Base-by-base conservation (phyloP, 176 grass and related monocot genomes). In the Oryza nivara region DNA sequence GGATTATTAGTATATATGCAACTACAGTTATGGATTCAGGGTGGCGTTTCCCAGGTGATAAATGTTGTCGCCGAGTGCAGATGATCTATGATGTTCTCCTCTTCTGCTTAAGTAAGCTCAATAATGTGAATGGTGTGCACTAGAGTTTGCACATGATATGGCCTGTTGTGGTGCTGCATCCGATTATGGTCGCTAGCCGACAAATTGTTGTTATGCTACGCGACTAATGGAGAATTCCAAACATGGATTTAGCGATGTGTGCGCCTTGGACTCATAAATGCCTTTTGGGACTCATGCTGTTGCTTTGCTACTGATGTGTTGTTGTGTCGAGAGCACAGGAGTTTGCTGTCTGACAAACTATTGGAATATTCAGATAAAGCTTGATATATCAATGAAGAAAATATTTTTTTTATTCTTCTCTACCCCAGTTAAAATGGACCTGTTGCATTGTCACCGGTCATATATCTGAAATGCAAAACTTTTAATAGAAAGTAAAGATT, bases 371-470 rank as follows among this genome's bases (percentile, higher is more conserved):
- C 54, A 82, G 58, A 20, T 46, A 82, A 10, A 75, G 26, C 17
- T 36, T 11, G 22, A 45, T 1, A 40, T 32, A 17, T 20, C 28
- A 51, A 52, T 9, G 41, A 52, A 45, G 7, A 66, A 41, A 64
- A 2, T n/a, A 52, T 43, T 36, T 51, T 68, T 70, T 70, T 19
- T 67, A 61, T 66, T 73, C 19, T 72, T 47, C 4, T 25, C 22
- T 28, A 77, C 44, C 43, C 47, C 12, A 72, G 43, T 80, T 68
- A 41, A 85, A 70, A 35, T 73, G 68, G 58, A n/a, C 32, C 43
- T 45, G 15, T 10, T 77, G 41, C 71, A 43, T 22, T 64, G 23
- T 84, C 26, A 28, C 66, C 36, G 26, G 34, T 17, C 63, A 6
- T 67, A 38, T 46, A 40, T 36, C 44, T 54, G 66, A 66, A 52